phyloP scores from a whole-genome alignment of 805 yeast genomes.

The Wickerhamomyces kurtzmanii region DNA sequence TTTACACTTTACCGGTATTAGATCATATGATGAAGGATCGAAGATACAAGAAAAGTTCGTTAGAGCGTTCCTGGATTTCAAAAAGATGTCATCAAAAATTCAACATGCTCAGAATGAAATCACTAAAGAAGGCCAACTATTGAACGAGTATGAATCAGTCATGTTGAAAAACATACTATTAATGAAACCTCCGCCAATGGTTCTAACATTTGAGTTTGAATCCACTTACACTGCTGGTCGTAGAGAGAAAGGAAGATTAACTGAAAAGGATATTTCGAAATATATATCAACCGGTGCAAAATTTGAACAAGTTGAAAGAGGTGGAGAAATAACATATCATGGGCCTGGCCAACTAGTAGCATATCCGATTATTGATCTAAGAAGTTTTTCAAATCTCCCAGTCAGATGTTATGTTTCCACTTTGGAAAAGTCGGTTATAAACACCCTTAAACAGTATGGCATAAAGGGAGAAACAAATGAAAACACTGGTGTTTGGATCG shows the following conservation, averaged over 20 bases:
- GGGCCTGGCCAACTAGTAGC: slow-evolving; percentile 92
- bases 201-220: slow-evolving; percentile 76
- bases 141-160: slow-evolving; percentile 37
- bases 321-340: slow-evolving; percentile 95
- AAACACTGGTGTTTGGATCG: slow-evolving; percentile 87
- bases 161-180: slow-evolving; percentile 31
- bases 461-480: slow-evolving; percentile 40
- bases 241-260: slow-evolving; percentile 50
- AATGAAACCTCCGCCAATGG: slow-evolving; percentile 51
- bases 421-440: slow-evolving; percentile 49
- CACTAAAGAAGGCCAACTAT: slow-evolving; percentile 25
- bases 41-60: slow-evolving; percentile 47
- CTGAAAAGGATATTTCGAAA: slow-evolving; percentile 15
- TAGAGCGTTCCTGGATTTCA: slow-evolving; percentile 46
- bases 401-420: slow-evolving; percentile 58
- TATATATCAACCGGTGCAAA: slow-evolving; percentile 35
- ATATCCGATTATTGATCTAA: slow-evolving; percentile 69
- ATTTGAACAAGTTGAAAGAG: slow-evolving; percentile 74
- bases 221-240: slow-evolving; percentile 92
- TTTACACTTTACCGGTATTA: slow-evolving; percentile 26
- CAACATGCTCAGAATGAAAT: slow-evolving; percentile 27
- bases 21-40: slow-evolving; percentile 39
- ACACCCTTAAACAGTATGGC: slow-evolving; percentile 28
- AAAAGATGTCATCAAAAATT: slow-evolving; percentile 40
- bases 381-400: slow-evolving; percentile 43